Base-by-base conservation (phyloP, 768 basidiomycete species). In the Cystobasidiopsis lactophilus region DNA sequence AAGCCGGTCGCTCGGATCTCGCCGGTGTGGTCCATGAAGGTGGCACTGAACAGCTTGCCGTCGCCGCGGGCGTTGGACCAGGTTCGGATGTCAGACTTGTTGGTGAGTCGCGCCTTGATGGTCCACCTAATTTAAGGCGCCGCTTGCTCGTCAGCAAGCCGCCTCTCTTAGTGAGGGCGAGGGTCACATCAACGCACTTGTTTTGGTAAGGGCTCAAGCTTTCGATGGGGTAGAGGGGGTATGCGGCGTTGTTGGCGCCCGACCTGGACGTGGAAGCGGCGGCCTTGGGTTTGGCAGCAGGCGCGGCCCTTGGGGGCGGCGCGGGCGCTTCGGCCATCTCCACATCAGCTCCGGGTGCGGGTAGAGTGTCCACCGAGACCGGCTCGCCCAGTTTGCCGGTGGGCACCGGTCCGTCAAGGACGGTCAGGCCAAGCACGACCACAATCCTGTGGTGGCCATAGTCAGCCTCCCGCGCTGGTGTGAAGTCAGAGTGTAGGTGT, bases 201-300 rank as follows among this genome's bases (percentile, higher is more conserved):
- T 91, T 95, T 67, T 93, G 86, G 62, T 95, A 96, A 9, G 91
- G 91, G 63, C 82, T 88, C 41, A 96, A 74, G 4, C 79, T 82
- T 64, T 93, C 91, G 58, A 98, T 96, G 2, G 89, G 91, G 66
- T 79, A 79, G 30, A 78, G 65, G 0, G 73, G 66, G 24, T 45
- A 33, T 24, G 38, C 46, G 48, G 23, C 21, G 46, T 46, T 23
- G 50, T 49, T 58, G 49, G 56, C 60, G 18, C 55, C 59, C 39
- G 52, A 52, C 50, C 59, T 40, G 39, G 52, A 54, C 29, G 60
- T 58, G 57, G 64, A 46, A 14, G 70, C 50, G 10, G 58, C 59
- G 11, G 68, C 64, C 0, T 61, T 41, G 26, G 65, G n/a, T n/a
- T n/a, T n/a, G n/a, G n/a, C 58, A 24, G 66, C 57, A 3, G 59